Evolutionary conservation across 73 alveolate genomes (phyloP), one percentile per base, ranked within the genome.

Genomic region (Loxodes magnus): DNA sequence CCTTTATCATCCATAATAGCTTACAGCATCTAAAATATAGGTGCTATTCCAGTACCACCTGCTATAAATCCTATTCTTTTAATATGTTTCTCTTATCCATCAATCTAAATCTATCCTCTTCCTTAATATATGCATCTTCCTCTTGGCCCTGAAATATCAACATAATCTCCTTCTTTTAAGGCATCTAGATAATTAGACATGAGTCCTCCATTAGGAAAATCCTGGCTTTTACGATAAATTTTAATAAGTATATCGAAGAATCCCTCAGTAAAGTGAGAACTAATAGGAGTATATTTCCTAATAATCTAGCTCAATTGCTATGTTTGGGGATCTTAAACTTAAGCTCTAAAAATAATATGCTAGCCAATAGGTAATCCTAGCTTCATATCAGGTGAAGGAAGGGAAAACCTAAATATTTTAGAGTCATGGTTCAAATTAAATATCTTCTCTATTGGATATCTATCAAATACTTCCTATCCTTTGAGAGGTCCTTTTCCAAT

Each of bases 1-100:
- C 69, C 90, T 37, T 68, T 39, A 35, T 44, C 50, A 12, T 69
- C 54, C 14, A 48, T 43, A 5, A 54, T 77, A 4, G 78, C 54
- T 22, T 74, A 70, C 35, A 56, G 35, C 14, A 62, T 54, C 41
- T 82, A 80, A 50, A 35, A 82, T 71, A 78, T 54, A 21, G 95
- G 95, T 5, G 95, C 77, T 43, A 82, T 69, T 2, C 95, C 95
- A 4, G 83, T 77, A 12, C 95, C 95, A 7, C 95, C 91, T 4
- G 95, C 95, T 6, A 82, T 70, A 71, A 77, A 60, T 12, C 89
- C 85, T 46, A 82, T 64, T 35, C 63, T 68, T 24, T 43, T 72
- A 42, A 56, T 48, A n/a, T 20, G 35, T 17, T 54, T 46, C 3
- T 41, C 43, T 70, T 71, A 49, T 42, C 74, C 67, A 5, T 36